phyloP scores from a whole-genome alignment of 495 filamentous ascomycete genomes.

The Aspergillus mulundensis region DNA sequence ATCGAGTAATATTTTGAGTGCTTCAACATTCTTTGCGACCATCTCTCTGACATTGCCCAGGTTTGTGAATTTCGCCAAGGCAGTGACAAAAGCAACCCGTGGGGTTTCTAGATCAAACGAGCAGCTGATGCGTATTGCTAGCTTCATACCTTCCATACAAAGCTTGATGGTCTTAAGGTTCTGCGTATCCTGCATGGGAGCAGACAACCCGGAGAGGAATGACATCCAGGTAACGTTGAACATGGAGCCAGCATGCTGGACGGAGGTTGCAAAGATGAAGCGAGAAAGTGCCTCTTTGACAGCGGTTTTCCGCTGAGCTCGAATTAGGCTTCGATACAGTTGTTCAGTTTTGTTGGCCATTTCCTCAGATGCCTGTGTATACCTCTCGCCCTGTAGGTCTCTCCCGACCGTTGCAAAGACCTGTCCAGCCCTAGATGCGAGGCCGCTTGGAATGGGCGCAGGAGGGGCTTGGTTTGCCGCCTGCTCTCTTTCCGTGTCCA shows the following conservation, averaged over 20 bases:
- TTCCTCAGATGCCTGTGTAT: conserved; percentile 90
- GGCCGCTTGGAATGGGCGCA: conserved; percentile 54
- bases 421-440: conserved; percentile 84
- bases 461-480: conserved; percentile 68
- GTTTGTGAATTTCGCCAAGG: conserved; percentile 89
- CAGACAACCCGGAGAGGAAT: conserved; percentile 88
- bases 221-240: conserved; percentile 99
- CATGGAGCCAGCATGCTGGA: conserved; percentile 95
- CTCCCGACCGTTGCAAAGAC: conserved; percentile 85
- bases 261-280: conserved; percentile 89
- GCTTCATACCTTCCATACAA: conserved; percentile 92
- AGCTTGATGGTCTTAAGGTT: conserved; percentile 85
- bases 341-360: conserved; percentile 87
- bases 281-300: conserved; percentile 62
- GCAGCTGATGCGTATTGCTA: conserved; percentile 88
- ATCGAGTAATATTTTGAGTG: conserved; percentile 83
- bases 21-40: conserved; percentile 93
- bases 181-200: conserved; percentile 84
- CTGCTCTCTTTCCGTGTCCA: conserved; percentile 84
- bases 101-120: conserved; percentile 89
- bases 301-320: conserved; percentile 74
- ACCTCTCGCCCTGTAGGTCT: conserved; percentile 88
- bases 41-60: conserved; percentile 94
- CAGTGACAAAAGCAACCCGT: conserved; percentile 88
- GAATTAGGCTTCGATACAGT: conserved; percentile 84